Percentiles rank a stretch among this genome's conserved stretches.
Conservation (phyloP, 192 early-diverging fungal genomes). For the Entomortierella parvispora region DNA sequence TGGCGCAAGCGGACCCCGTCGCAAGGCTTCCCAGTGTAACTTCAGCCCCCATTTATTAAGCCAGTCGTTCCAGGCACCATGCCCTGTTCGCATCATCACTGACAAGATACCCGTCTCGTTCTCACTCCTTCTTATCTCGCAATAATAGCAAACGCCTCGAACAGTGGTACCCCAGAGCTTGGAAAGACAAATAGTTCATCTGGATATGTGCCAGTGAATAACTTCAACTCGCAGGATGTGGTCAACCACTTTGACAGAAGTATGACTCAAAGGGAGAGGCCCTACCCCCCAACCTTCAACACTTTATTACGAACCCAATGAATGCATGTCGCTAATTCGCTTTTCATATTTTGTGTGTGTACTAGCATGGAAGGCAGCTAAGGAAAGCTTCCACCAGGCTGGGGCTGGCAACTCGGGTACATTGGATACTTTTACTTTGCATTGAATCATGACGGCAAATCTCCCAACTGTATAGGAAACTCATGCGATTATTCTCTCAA, state of each 20-base stretch:
- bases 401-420: slow-evolving; percentile 12
- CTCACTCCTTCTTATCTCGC: not conserved
- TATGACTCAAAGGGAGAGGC: not conserved
- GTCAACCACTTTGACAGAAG: slow-evolving; percentile 47
- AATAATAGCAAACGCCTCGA: not conserved
- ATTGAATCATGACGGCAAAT: not conserved
- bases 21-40: slow-evolving; percentile 39
- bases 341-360: not conserved
- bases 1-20: slow-evolving; percentile 23
- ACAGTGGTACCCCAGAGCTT: slow-evolving; percentile 5
- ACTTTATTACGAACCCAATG: too few species aligned
- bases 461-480: not conserved
- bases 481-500: too few species aligned
- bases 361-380: slow-evolving; percentile 36
- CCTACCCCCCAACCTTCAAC: not conserved
- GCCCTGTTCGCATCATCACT: too few species aligned
- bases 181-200: slow-evolving; percentile 13
- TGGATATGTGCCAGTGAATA: slow-evolving; percentile 34
- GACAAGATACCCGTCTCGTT: not conserved
- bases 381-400: slow-evolving; percentile 26
- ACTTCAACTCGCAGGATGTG: slow-evolving; percentile 50
- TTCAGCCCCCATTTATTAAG: too few species aligned
- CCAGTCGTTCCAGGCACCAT: too few species aligned
- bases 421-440: not conserved
- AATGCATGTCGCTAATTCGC: not conserved